phyloP scores from a whole-genome alignment of 345 rosid species.

The Eucalyptus sideroxylon region DNA sequence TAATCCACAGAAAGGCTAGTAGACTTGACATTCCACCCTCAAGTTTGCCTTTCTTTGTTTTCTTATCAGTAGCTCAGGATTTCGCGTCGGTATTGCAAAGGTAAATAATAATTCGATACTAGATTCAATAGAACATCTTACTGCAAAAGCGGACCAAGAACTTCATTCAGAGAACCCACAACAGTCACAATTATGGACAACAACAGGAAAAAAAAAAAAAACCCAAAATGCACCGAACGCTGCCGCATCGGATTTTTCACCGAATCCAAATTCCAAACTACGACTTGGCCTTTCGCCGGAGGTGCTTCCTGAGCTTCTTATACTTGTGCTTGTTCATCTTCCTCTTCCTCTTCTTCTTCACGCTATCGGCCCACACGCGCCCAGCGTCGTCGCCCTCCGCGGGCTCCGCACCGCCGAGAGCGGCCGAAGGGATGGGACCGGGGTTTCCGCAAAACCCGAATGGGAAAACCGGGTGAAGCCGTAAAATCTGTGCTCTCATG shows the following conservation, averaged over 20 bases:
- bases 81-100: background rate
- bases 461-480: background rate
- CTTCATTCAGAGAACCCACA: background rate
- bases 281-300: conserved; percentile 3
- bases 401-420: background rate
- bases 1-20: background rate
- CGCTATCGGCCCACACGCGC: conserved; percentile 52
- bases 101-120: background rate
- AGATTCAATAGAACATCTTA: background rate
- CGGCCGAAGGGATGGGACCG: background rate
- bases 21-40: background rate
- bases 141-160: background rate
- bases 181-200: background rate
- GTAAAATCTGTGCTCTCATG: background rate
- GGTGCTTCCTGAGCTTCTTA: conserved; percentile 31
- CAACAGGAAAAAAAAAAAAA: background rate
- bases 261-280: background rate
- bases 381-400: background rate
- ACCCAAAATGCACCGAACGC: background rate
- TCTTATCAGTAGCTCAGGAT: background rate
- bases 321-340: conserved; percentile 70
- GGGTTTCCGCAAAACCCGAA: background rate
- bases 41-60: background rate
- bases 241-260: background rate
- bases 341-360: conserved; percentile 94